These are phyloP conservation scores for Globisporangium barbulae DNA, from an alignment of 352 stramenopile species.

Conservation along the genomic window DNA sequence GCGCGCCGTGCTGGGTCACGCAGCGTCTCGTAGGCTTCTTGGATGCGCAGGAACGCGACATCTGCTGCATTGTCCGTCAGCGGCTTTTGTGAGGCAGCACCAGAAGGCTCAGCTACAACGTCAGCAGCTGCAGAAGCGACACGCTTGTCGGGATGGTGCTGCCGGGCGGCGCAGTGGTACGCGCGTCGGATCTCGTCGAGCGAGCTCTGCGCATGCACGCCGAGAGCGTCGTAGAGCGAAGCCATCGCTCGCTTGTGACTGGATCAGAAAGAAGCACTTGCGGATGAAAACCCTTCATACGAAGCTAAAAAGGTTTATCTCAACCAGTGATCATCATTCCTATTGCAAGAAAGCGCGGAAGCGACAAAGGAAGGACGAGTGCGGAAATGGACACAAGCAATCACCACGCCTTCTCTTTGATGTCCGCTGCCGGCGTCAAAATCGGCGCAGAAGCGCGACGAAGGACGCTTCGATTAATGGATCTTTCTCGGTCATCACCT, in stretches of 20 bases:
- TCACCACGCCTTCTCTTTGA: neutral
- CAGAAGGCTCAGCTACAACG: neutral
- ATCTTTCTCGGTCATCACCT: too few species aligned
- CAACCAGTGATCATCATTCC: neutral
- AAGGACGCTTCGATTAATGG: neutral
- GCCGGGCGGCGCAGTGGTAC: constrained; percentile 61
- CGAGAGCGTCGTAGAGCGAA: constrained; percentile 56
- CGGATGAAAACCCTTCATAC: neutral
- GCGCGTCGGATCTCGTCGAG: constrained; percentile 62
- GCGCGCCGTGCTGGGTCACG: constrained; percentile 34
- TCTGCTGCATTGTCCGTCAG: constrained; percentile 15
- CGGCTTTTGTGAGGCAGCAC: neutral
- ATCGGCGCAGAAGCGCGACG: neutral
- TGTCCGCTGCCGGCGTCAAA: neutral
- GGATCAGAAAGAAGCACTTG: neutral
- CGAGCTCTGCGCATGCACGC: constrained; percentile 38
- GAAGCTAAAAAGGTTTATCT: neutral
- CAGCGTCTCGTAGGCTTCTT: constrained; percentile 72
- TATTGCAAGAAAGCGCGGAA: neutral
- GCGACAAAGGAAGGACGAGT: neutral
- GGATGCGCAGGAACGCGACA: constrained; percentile 48
- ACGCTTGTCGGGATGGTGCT: constrained; percentile 68
- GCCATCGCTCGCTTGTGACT: constrained; percentile 5
- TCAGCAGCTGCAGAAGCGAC: too few species aligned
- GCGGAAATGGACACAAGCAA: neutral